Evolutionary conservation across 495 filamentous ascomycete species (phyloP).

Genomic region (Daldinia grandis): DNA sequence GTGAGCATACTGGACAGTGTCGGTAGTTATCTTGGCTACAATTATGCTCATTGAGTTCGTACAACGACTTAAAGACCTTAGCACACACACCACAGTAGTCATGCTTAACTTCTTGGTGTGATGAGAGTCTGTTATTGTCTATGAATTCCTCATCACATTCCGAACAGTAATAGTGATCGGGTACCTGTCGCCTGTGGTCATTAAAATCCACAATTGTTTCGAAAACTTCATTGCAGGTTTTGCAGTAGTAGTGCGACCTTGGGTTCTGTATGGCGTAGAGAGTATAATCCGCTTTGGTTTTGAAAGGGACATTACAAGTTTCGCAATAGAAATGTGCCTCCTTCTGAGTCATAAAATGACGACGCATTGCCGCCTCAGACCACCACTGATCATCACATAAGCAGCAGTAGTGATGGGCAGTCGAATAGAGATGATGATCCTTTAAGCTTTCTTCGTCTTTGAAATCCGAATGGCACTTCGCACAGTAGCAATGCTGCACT

Average conservation of each 20-base stretch:
- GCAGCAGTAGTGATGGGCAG: slow-evolving; percentile 4
- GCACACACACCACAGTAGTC: background rate
- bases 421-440: slow-evolving; percentile 6
- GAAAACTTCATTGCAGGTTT: background rate
- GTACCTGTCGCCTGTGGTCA: background rate
- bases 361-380: too few species aligned
- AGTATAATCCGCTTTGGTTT: too few species aligned
- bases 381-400: too few species aligned
- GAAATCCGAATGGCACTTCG: slow-evolving; percentile 7
- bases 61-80: background rate
- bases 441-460: background rate
- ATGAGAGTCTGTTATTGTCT: background rate
- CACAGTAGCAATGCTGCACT: slow-evolving; percentile 8
- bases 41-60: background rate
- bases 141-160: background rate
- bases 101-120: background rate
- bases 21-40: too few species aligned
- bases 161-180: background rate
- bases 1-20: too few species aligned
- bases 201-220: background rate
- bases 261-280: too few species aligned
- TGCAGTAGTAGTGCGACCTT: too few species aligned
- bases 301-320: too few species aligned
- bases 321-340: too few species aligned
- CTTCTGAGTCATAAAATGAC: too few species aligned